Base-by-base conservation (phyloP, 2,329 filamentous ascomycete genomes). In the Daldinia eschscholtzii region DNA sequence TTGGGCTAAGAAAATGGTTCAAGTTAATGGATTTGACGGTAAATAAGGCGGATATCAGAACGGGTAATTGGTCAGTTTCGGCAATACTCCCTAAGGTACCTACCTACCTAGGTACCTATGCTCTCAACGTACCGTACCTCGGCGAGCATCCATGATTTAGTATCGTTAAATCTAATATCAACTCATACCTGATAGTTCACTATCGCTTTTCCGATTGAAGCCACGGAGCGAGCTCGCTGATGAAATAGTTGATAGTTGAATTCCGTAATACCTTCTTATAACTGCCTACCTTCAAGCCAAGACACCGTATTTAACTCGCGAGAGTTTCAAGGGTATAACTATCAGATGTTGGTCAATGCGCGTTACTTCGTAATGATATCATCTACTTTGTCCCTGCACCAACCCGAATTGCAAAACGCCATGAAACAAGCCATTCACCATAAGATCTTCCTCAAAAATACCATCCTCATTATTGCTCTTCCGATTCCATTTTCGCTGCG, bases 381-480 rank as follows among this genome's bases (percentile, higher is more conserved):
- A 18, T 52, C 6, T 1, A 1, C 46, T 18, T 28, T 13, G 7
- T 52, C 15, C n/a, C 26, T 52, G 18, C 5, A 18, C 33, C 26
- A 18, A n/a, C 46, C 46, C 46, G 26, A 33, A 15, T 12, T 23
- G 5, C 9, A 39, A 6, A 67, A 70, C 55, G 61, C 64, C 61
- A 30, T 44, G 7, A 50, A 26, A 46, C 35, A 9, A 55, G n/a
- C 37, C 26, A n/a, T 12, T 26, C 23, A 18, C 5, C 41, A 28
- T 26, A 28, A 28, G 13, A 1, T 3, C 41, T 5, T n/a, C 4
- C 23, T 12, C 18, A 50, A 39, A 55, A 1, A 26, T 7, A 13
- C 7, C 12, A 55, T 15, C 33, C 12, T 23, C 33, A 23, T 4
- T 52, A 23, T 28, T 41, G 26, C 7, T 42, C 23, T 13, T n/a